Base-by-base conservation (phyloP, 768 basidiomycete species). In the Pisolithus sp. region DNA sequence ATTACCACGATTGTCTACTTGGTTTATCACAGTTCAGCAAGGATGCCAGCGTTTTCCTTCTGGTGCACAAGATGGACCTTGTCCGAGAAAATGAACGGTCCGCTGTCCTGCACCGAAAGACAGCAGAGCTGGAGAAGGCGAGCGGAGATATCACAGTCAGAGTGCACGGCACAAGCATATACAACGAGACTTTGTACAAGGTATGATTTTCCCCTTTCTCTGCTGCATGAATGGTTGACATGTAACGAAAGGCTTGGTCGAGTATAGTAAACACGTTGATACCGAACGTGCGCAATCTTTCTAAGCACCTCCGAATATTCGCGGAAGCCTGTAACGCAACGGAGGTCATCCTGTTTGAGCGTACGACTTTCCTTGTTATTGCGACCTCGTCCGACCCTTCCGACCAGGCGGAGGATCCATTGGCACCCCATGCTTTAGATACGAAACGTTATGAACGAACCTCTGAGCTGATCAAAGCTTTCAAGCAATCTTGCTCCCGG, bases 31-130 rank as follows among this genome's bases (percentile, higher is more conserved):
- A 84, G 61, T 85, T 79, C 62, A 89, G 87, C 67, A 83, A 85
- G 12, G 86, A 89, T 7, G 93, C 93, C 5, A 81, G 76, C 10
- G 83, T 97, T 2, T 97, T 95, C 69, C 74, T 97, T 36, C 77
- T 97, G 3, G 79, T 98, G 41, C 95, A 99, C 72, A 99, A 99
- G 78, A 97, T 98, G 93, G 96, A 99, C 68, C 76, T 99, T 24
- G 87, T 89, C 48, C 72, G 83, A 54, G 79, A 81, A 51, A 53
- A 55, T 2, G 80, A 83, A 44, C 79, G 76, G 54, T 68, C 71
- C 26, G 72, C 69, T 39, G 72, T 79, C 9, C 86, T 93, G 56
- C 79, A 82, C 46, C 81, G 81, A 71, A 89, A 88, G 72, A 78
- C 74, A 54, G 76, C 75, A 54, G 93, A 94, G 59, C 68, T 94